Evolutionary conservation across 73 alveolate species (phyloP).

Genomic region (Symbiodinium natans): DNA sequence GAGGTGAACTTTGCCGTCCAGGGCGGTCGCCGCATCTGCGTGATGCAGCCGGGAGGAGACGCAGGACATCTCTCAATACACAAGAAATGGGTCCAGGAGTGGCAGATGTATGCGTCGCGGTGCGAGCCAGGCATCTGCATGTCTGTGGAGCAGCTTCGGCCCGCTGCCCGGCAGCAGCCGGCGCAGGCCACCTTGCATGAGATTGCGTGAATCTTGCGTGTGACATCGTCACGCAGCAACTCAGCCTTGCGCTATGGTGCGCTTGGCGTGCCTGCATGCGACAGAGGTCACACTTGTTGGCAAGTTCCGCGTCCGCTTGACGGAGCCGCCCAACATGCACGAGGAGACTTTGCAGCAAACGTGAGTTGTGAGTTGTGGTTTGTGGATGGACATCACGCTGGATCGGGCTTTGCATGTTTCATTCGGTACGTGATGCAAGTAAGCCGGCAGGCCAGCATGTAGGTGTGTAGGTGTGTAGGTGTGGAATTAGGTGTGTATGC

Average conservation of each 20-base stretch:
- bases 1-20: conserved; percentile 16
- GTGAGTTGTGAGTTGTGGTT: background rate
- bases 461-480: too few relatives aligned
- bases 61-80: background rate
- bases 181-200: background rate
- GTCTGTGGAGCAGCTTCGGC: conserved; percentile 7
- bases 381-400: too few relatives aligned
- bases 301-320: conserved; percentile 13
- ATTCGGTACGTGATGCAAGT: too few relatives aligned
- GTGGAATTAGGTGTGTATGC: too few relatives aligned
- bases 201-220: too few relatives aligned
- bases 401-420: too few relatives aligned
- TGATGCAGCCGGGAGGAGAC: background rate
- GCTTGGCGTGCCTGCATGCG: too few relatives aligned
- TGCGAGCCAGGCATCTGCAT: background rate
- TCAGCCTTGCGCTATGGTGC: background rate
- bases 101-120: background rate
- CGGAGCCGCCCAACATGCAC: background rate
- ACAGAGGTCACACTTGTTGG: background rate
- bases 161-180: background rate
- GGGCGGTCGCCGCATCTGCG: conserved; percentile 24
- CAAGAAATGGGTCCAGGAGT: background rate
- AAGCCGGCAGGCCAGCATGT: too few relatives aligned
- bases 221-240: background rate
- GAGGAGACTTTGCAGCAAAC: background rate